Conservation (phyloP, 2,329 filamentous ascomycete genomes). For the Penicillium decumbens region DNA sequence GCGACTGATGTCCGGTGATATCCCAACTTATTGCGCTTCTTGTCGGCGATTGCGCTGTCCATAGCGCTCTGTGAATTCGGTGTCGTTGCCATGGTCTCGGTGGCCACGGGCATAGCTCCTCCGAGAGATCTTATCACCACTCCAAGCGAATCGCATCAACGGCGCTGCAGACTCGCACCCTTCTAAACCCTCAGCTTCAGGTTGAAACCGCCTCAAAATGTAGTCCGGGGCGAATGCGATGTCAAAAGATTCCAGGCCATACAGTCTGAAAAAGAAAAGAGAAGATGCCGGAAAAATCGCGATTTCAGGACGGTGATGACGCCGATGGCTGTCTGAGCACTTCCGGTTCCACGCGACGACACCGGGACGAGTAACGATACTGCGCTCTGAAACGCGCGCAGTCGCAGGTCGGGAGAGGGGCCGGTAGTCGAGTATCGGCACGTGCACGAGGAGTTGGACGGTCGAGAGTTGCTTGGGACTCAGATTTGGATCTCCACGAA, state of each 20-base stretch:
- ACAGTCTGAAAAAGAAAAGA: conserved; percentile 12
- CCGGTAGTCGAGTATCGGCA: conserved; percentile 1
- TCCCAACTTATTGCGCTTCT: conserved; percentile 83
- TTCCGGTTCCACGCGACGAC: conserved; percentile 15
- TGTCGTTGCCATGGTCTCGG: conserved; percentile 33
- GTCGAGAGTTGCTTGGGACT: conserved; percentile 20
- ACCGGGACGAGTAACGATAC: conserved; percentile 13
- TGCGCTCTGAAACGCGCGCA: conserved; percentile 12
- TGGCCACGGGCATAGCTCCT: conserved; percentile 39
- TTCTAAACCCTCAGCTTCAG: background rate
- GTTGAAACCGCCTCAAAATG: conserved; percentile 2
- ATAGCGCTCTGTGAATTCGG: conserved; percentile 33
- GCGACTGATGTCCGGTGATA: conserved; percentile 94
- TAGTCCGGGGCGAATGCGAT: conserved; percentile 7
- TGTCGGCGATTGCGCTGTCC: conserved; percentile 46
- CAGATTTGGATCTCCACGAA: conserved; percentile 3
- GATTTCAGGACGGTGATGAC: conserved; percentile 13
- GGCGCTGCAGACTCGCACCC: conserved; percentile 2
- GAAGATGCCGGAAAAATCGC: conserved; percentile 6
- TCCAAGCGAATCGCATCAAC: conserved; percentile 27
- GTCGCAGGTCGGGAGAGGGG: conserved; percentile 3
- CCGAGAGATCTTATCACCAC: conserved; percentile 15
- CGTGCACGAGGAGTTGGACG: conserved; percentile 3
- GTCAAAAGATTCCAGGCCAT: conserved; percentile 12
- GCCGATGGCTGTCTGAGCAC: conserved; percentile 6